These are phyloP conservation scores for Chaetomiaceae sp. DNA, from an alignment of 2,329 filamentous ascomycete genomes.

Conservation along the genomic window DNA sequence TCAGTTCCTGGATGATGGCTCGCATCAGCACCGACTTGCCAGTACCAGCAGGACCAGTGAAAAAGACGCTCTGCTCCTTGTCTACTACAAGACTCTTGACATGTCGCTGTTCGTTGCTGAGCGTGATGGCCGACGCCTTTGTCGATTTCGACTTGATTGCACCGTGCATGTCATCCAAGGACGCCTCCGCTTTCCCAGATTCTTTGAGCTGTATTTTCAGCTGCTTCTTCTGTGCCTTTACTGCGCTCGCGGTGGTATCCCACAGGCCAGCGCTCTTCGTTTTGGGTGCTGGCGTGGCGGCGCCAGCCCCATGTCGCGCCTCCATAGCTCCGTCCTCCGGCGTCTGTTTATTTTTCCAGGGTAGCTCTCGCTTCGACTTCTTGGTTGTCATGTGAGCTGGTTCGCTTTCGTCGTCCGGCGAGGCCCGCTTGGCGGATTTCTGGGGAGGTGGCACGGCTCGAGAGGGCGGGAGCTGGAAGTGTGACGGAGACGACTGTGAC, in stretches of 20 bases:
- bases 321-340: constrained; percentile 34
- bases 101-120: constrained; percentile 82
- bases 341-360: constrained; percentile 21
- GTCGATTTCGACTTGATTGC: constrained; percentile 34
- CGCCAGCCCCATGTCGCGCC: constrained; percentile 30
- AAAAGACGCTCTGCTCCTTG: constrained; percentile 84
- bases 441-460: constrained; percentile 18
- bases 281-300: constrained; percentile 33
- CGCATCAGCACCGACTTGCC: constrained; percentile 96
- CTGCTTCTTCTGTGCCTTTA: constrained; percentile 74
- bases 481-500: constrained; percentile 62
- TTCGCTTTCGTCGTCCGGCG: constrained; percentile 32
- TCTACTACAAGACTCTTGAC: constrained; percentile 81
- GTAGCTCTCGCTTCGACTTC: constrained; percentile 53
- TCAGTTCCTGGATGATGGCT: constrained; percentile 78
- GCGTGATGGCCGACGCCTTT: constrained; percentile 52
- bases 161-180: constrained; percentile 45
- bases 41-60: constrained; percentile 93
- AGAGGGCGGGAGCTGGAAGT: constrained; percentile 38
- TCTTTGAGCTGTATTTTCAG: constrained; percentile 61
- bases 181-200: constrained; percentile 37
- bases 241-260: constrained; percentile 68
- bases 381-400: constrained; percentile 33
- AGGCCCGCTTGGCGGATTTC: constrained; percentile 41
- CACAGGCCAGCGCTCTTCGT: constrained; percentile 47